These are phyloP conservation scores for Striga asiatica DNA, from an alignment of 257 asterid genomes.

Conservation along the genomic window DNA sequence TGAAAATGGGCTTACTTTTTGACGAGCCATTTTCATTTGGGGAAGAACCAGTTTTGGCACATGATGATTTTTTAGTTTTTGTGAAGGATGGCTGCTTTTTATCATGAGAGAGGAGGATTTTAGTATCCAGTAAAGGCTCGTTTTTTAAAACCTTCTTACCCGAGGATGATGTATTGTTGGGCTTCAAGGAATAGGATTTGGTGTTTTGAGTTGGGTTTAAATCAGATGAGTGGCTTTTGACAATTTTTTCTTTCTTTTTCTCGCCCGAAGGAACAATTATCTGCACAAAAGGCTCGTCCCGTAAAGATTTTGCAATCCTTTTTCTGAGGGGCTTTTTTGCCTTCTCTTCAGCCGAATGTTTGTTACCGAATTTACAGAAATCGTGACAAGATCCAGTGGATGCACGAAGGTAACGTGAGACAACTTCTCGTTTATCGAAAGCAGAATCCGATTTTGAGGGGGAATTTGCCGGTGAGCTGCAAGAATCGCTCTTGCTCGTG, in stretches of 20 bases:
- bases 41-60: no score
- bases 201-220: conserved; percentile 20
- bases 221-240: conserved; percentile 6
- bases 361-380: conserved; percentile 61
- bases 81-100: conserved; percentile 15
- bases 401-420: conserved; percentile 68
- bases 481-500: no score
- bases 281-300: conserved; percentile 21
- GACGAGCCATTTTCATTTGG: no score
- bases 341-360: conserved; percentile 31
- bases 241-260: conserved; percentile 22
- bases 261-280: no score
- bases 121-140: conserved; percentile 10
- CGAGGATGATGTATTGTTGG: conserved; percentile 19
- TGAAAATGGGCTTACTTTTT: conserved; percentile 13
- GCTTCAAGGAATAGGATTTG: conserved; percentile 20
- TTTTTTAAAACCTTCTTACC: conserved; percentile 16
- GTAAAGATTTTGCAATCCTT: no score
- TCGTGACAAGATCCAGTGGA: conserved; percentile 93
- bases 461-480: conserved; percentile 27
- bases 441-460: conserved; percentile 27
- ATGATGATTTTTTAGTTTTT: conserved; percentile 24
- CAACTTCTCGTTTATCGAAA: conserved; percentile 18
- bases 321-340: no score
- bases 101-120: conserved; percentile 14